Conservation (phyloP, 129 eudicot genomes). For the Arctium minus region DNA sequence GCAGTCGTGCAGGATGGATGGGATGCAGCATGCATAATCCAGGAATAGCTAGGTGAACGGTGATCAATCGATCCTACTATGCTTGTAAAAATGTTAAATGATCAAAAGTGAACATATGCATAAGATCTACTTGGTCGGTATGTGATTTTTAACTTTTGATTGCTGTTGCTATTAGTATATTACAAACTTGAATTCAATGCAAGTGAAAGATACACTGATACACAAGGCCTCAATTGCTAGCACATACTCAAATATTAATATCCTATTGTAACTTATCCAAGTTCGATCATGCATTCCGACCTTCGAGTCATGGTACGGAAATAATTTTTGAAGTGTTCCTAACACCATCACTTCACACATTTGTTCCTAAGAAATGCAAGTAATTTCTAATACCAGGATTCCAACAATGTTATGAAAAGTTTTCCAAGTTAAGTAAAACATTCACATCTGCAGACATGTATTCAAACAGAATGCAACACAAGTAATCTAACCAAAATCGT, state of each 20-base stretch:
- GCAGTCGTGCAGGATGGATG: slow-evolving; percentile 3
- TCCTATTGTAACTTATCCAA: not conserved
- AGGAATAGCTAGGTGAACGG: not conserved
- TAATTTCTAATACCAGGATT: not conserved
- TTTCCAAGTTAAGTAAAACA: not conserved
- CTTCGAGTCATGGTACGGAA: not conserved
- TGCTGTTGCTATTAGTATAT: not conserved
- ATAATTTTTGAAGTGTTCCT: not conserved
- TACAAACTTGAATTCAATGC: slow-evolving; percentile 10
- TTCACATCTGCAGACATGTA: not conserved
- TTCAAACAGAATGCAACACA: not conserved
- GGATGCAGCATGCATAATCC: not conserved
- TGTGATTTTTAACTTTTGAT: not conserved
- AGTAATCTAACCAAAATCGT: slow-evolving; percentile 6
- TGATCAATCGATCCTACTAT: not conserved
- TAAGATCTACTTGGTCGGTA: not conserved
- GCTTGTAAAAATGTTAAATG: not conserved
- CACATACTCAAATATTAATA: not conserved
- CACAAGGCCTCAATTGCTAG: not conserved
- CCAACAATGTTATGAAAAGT: not conserved
- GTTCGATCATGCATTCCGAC: not conserved
- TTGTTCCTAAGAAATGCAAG: not conserved
- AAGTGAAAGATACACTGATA: slow-evolving; percentile 12
- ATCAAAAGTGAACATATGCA: not conserved
- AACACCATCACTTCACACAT: not conserved